These are phyloP conservation scores for Heterobasidion annosum DNA, from an alignment of 1,284 basidiomycete genomes.

Conservation along the genomic window DNA sequence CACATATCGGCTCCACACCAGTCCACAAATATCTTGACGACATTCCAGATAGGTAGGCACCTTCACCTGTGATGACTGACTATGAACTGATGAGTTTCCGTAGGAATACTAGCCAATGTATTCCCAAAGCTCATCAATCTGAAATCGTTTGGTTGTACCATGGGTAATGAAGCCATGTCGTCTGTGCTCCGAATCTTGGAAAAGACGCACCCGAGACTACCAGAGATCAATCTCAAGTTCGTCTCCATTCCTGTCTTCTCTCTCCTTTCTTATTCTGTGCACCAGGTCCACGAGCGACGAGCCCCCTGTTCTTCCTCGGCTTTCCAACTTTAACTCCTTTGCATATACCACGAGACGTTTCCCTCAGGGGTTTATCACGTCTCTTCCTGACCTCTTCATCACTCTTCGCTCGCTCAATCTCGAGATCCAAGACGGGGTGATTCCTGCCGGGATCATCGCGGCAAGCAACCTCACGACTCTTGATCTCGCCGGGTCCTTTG, in stretches of 20 bases:
- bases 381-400: slow-evolving; percentile 45
- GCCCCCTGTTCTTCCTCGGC: slow-evolving; percentile 30
- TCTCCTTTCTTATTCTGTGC: not conserved
- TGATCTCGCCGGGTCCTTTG: slow-evolving; percentile 48
- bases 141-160: slow-evolving; percentile 51
- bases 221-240: slow-evolving; percentile 39
- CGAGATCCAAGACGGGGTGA: slow-evolving; percentile 40
- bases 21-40: slow-evolving; percentile 37
- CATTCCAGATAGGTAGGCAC: slow-evolving; percentile 50
- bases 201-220: slow-evolving; percentile 37
- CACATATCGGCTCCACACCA: slow-evolving; percentile 44
- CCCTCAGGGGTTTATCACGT: slow-evolving; percentile 27
- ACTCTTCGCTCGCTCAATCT: slow-evolving; percentile 47
- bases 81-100: not conserved
- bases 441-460: slow-evolving; percentile 42
- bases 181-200: slow-evolving; percentile 45
- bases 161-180: slow-evolving; percentile 42
- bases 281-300: slow-evolving; percentile 5
- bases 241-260: slow-evolving; percentile 18
- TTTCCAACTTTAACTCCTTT: slow-evolving; percentile 21
- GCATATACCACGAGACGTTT: slow-evolving; percentile 21
- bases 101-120: slow-evolving; percentile 62
- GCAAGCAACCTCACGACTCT: slow-evolving; percentile 57
- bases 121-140: slow-evolving; percentile 53
- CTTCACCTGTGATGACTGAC: not conserved